A percentile compares a stretch with the other conserved stretches of the same genome.
phyloP scores from a whole-genome alignment of 306 rosid genomes.

The Trifolium fragiferum region DNA sequence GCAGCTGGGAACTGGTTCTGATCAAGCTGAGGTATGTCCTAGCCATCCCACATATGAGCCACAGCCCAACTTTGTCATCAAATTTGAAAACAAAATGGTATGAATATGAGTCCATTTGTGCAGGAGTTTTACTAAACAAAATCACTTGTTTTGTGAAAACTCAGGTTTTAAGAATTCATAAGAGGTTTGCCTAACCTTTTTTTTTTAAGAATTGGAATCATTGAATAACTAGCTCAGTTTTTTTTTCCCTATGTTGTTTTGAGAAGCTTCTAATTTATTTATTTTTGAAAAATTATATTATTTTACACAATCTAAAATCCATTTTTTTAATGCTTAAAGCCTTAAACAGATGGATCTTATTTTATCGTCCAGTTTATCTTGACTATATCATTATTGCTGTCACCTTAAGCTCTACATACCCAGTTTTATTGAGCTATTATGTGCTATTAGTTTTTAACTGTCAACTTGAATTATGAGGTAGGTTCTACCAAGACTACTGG shows the following conservation, averaged over 20 bases:
- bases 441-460: conserved; percentile 26
- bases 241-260: too few relatives aligned
- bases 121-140: background rate
- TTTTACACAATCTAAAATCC: background rate
- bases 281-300: background rate
- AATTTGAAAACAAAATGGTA: conserved; percentile 18
- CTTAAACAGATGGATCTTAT: conserved; percentile 4
- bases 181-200: background rate
- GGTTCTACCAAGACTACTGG: conserved; percentile 85
- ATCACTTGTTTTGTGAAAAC: background rate
- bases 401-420: conserved; percentile 9
- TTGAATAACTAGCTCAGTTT: too few relatives aligned
- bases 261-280: too few relatives aligned
- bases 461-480: conserved; percentile 48
- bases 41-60: conserved; percentile 19
- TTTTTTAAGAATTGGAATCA: background rate
- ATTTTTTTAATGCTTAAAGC: background rate
- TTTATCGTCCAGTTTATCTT: background rate
- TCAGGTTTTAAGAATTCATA: background rate
- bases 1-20: conserved; percentile 92
- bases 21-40: conserved; percentile 79
- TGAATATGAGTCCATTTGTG: background rate
- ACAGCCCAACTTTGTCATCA: conserved; percentile 7
- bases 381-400: conserved; percentile 4
- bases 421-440: conserved; percentile 14